Evolutionary conservation across 768 basidiomycete genomes (phyloP).

Genomic region (Suillus luteus): DNA sequence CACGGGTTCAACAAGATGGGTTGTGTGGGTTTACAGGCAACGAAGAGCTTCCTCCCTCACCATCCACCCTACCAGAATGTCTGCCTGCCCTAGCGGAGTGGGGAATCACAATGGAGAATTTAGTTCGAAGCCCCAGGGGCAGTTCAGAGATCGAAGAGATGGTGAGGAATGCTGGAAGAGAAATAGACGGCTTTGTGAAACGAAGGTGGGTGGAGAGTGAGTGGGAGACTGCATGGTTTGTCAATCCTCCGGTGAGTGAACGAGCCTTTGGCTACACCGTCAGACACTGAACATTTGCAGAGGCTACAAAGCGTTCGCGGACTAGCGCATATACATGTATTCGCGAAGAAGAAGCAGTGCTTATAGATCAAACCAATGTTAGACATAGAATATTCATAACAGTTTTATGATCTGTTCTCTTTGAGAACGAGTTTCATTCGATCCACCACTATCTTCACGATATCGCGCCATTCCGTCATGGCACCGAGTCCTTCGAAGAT

Average conservation of each 20-base stretch:
- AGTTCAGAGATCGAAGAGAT: conserved; percentile 54
- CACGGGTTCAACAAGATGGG: conserved; percentile 72
- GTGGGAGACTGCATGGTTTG: conserved; percentile 95
- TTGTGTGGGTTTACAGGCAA: conserved; percentile 81
- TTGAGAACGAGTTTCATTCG: conserved; percentile 37
- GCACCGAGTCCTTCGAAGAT: background rate
- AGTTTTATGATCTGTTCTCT: background rate
- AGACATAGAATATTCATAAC: background rate
- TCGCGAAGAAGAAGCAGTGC: conserved; percentile 57
- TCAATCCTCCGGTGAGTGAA: conserved; percentile 76
- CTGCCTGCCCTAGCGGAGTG: conserved; percentile 69
- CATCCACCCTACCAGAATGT: conserved; percentile 56
- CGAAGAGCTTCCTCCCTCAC: conserved; percentile 54
- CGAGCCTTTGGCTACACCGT: background rate
- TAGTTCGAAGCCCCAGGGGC: conserved; percentile 53
- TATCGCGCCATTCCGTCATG: conserved; percentile 95
- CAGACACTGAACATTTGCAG: conserved; percentile 36
- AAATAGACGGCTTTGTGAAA: conserved; percentile 65
- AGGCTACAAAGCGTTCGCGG: conserved; percentile 81
- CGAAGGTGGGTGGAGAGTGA: conserved; percentile 65
- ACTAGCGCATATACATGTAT: conserved; percentile 86
- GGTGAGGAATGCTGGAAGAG: conserved; percentile 51
- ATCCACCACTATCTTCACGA: conserved; percentile 72
- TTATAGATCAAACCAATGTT: background rate
- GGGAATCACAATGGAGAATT: conserved; percentile 64